Conservation (phyloP, 441 rosid species). For the Adansonia grandidieri region DNA sequence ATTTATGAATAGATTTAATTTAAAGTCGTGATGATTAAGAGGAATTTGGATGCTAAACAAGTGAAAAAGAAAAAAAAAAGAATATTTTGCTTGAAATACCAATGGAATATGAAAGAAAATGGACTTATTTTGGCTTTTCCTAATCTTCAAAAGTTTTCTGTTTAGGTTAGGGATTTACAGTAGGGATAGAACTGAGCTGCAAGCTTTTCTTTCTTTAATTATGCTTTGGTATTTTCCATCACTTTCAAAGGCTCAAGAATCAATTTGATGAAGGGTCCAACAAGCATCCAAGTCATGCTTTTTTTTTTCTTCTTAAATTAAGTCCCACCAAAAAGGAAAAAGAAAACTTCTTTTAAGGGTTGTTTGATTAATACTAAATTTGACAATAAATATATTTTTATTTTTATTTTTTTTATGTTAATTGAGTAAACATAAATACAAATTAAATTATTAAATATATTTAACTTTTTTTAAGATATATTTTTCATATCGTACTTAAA, state of each 20-base stretch:
- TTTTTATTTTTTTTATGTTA: not conserved
- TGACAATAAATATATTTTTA: no score
- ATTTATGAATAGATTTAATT: no score
- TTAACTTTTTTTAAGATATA: no score
- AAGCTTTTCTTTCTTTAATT: conserved; percentile 13
- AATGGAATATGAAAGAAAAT: not conserved
- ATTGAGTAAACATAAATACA: not conserved
- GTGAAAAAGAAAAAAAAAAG: not conserved
- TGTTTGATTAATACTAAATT: not conserved
- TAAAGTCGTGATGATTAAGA: not conserved
- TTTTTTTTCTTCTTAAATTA: not conserved
- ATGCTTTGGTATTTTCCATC: conserved; percentile 25
- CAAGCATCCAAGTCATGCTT: conserved; percentile 32
- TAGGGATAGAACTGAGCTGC: not conserved
- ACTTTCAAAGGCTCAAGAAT: conserved; percentile 11
- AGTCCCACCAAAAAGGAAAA: not conserved
- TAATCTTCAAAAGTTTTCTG: conserved; percentile 21
- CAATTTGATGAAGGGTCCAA: conserved; percentile 19
- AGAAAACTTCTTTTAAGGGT: not conserved
- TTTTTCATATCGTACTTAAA: no score
- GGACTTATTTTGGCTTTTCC: conserved; percentile 14
- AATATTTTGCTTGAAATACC: not conserved
- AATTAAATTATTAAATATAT: no score
- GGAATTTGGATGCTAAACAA: not conserved
- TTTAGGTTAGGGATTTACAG: not conserved